Conservation (phyloP, 2,329 filamentous ascomycete genomes). For the Alternaria ethzedia region DNA sequence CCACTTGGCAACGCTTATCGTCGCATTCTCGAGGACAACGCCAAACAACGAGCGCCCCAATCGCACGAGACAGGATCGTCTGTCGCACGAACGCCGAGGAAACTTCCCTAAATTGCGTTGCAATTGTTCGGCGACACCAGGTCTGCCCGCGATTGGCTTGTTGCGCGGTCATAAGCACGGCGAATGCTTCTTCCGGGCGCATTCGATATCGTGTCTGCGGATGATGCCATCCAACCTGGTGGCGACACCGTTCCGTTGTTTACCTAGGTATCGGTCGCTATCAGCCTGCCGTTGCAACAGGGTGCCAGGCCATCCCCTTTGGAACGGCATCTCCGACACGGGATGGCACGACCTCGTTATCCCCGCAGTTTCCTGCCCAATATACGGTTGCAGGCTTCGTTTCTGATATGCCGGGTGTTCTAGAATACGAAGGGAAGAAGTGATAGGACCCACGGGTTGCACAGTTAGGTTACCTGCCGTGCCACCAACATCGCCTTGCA, state of each 20-base stretch:
- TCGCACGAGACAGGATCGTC: neutral
- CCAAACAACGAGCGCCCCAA: neutral
- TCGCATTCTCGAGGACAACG: neutral
- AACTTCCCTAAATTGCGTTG: neutral
- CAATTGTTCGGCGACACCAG: neutral
- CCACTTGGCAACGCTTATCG: constrained; percentile 1
- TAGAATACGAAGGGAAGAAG: neutral
- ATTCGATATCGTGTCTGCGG: constrained; percentile 1
- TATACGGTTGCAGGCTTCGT: neutral
- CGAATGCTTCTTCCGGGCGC: neutral
- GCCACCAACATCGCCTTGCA: neutral
- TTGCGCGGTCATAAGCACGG: neutral
- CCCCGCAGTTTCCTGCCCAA: neutral
- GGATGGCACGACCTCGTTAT: neutral
- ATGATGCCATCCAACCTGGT: neutral
- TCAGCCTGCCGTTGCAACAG: neutral
- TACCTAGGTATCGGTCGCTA: neutral
- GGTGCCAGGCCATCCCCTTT: neutral
- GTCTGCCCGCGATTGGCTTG: neutral
- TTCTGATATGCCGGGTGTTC: neutral
- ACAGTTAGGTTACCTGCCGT: neutral
- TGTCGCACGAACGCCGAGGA: neutral
- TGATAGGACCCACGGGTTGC: neutral
- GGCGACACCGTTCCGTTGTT: neutral
- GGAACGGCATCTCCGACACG: neutral